Base-by-base conservation (phyloP, 176 grass and related monocot species). In the Eleusine coracana region DNA sequence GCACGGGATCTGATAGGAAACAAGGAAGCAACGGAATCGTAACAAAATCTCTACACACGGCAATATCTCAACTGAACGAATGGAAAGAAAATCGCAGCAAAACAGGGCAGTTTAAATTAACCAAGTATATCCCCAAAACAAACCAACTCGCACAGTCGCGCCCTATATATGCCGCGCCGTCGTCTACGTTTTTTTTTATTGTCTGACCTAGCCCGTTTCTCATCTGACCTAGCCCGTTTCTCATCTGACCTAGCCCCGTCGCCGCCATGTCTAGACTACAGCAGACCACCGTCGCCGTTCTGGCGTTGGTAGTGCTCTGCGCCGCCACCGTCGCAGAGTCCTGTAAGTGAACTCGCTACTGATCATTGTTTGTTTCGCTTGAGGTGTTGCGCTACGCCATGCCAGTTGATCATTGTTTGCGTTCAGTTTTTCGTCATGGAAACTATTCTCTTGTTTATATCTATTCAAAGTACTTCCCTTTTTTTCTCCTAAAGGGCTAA, bases 251-350 rank as follows among this genome's bases (percentile, higher is more conserved):
- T 34, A 34, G 31, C 31, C 6, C 20, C 18, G 7, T 8, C 36
- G 39, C 21, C 69, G 14, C 68, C 36, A 82, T 82, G 87, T 6
- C 67, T 52, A 45, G 1, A 5, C 61, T 14, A 1, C 46, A 28
- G 12, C 64, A 69, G 10, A 48, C 27, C 49, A 9, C 20, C 65
- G 2, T 74, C 38, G 60, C 81, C 75, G 39, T 84, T 13, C 16
- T 74, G 75, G 61, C 16, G 29, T 0, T 88, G 74, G 46, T 79
- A 4, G 25, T 88, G 20, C 75, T 79, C 59, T 88, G 75, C 11
- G 69, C 69, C 38, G 37, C 61, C 75, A 67, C 75, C 50, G 70
- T 61, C 2, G 60, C n/a, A 1, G 75, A 88, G 68, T 68, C 76
- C 13, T 69, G 76, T 79, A 50, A 73, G 76, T 44, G 2, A 16